Evolutionary conservation across 2,329 filamentous ascomycete genomes (phyloP), one percentile per base, ranked within the genome.

Genomic region (Xylaria sp.): DNA sequence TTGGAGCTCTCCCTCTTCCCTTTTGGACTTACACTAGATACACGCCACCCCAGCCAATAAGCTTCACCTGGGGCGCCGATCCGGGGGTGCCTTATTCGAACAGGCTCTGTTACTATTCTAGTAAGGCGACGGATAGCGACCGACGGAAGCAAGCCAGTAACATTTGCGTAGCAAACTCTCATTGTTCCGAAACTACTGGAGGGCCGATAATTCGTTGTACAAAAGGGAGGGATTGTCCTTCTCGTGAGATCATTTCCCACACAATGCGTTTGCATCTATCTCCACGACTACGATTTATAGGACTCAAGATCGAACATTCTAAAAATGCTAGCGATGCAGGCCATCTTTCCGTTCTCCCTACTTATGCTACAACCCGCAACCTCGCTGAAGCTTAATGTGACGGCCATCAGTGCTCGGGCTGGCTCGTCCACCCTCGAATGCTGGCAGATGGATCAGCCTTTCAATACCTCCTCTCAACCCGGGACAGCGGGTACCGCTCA

Each of bases 341-440:
- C 38, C 13, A 4, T 49, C 38, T 57, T 37, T 7, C n/a, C 54
- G 13, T 48, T 64, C 52, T 33, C 43, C 25, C 15, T 46, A 19
- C 25, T 48, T 4, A 47, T 54, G 13, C 11, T 62, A 3, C 44
- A 25, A 13, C 44, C 21, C 21, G 55, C 38, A 17, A 41, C 64
- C 15, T 51, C 62, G 3, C 49, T 68, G 6, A 63, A 66, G 17
- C 71, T 79, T 5, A 80, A 79, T 54, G 67, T 80, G 46, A 80
- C 78, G 9, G 74, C 78, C 25, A 63, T 81, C 43, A 65, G 68
- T 31, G 74, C 75, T 6, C 66, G 57, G 13, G 68, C 76, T 56
- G 74, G 74, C 63, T 65, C 67, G 4, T 81, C 78, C n/a, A 74
- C 69, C 1, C 68, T 81, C 15, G 76, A 81, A 70, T 81, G 79